Evolutionary conservation across 176 grass and related monocot genomes (phyloP), one percentile per base, ranked within the genome.

Genomic region (Cenchrus americanus): DNA sequence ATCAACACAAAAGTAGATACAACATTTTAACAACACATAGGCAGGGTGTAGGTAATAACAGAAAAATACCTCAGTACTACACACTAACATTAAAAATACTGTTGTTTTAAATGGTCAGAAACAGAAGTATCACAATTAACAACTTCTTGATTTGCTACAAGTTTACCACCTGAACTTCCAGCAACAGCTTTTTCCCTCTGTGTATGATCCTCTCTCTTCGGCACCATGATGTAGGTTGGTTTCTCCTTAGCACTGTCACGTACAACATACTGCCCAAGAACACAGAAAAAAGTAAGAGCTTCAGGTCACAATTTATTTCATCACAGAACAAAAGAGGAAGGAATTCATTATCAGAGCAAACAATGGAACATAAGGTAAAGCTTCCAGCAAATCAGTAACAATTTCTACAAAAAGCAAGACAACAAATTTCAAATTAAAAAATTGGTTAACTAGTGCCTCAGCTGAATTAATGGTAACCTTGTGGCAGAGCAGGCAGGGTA

Each of bases 201-300:
- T 17, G 53, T 77, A 86, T 84, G 87, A 62, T 96, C 91, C 23
- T 99, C 97, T 84, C 89, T 96, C 69, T 87, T 99, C 6, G 93
- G 66, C 62, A 90, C 71, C 83, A 99, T 92, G 85, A 99, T 92
- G 60, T 89, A 99, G 51, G 88, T 88, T 68, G 87, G 91, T 70
- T 94, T 99, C 34, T 99, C 93, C 80, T 96, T 99, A 43, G 72
- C 49, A 76, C 73, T 88, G 37, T 96, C 91, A 82, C 88, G 91
- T 75, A 91, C 44, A 63, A 99, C 89, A 86, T 99, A 99, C 90
- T 94, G 87, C 54, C 80, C 44, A 51, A 75, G 21, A 73, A 47
- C 69, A 75, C 27, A 88, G 8, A 15, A 53, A 80, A 83, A 83
- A 61, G 75, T 79, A 62, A 44, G 55, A 78, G 62, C n/a, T 66